Evolutionary conservation across 305 asterid genomes (phyloP).

Genomic region (Withania somnifera): DNA sequence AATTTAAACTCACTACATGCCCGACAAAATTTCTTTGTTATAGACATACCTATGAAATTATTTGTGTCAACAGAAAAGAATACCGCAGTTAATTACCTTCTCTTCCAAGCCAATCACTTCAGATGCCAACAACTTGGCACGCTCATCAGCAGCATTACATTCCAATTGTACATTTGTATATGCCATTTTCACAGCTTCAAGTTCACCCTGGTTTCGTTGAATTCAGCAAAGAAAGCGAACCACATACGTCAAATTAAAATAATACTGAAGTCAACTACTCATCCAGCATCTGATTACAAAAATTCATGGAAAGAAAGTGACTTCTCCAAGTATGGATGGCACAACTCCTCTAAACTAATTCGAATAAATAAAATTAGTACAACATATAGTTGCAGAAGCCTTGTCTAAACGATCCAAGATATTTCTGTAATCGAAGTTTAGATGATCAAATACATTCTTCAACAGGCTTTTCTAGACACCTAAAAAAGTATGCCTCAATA

Average conservation of each 20-base stretch:
- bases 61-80: background rate
- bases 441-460: background rate
- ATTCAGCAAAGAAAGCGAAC: background rate
- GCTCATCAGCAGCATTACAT: slow-evolving; percentile 97
- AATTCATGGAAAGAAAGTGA: background rate
- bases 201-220: slow-evolving; percentile 49
- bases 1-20: background rate
- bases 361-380: background rate
- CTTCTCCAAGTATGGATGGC: background rate
- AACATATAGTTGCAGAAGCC: background rate
- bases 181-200: slow-evolving; percentile 62
- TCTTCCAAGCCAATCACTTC: slow-evolving; percentile 98
- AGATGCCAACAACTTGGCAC: slow-evolving; percentile 85
- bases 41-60: background rate
- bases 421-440: background rate
- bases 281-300: background rate
- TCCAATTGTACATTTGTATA: slow-evolving; percentile 75
- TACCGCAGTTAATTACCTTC: slow-evolving; percentile 41
- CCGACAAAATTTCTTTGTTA: background rate
- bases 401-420: background rate
- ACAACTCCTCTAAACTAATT: background rate
- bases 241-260: background rate
- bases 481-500: background rate
- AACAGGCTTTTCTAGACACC: background rate
- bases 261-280: background rate